Percentiles rank a stretch among this genome's conserved stretches.
Evolutionary conservation across 306 rosid species (phyloP).

Genomic region (Gastrolobium bilobum): DNA sequence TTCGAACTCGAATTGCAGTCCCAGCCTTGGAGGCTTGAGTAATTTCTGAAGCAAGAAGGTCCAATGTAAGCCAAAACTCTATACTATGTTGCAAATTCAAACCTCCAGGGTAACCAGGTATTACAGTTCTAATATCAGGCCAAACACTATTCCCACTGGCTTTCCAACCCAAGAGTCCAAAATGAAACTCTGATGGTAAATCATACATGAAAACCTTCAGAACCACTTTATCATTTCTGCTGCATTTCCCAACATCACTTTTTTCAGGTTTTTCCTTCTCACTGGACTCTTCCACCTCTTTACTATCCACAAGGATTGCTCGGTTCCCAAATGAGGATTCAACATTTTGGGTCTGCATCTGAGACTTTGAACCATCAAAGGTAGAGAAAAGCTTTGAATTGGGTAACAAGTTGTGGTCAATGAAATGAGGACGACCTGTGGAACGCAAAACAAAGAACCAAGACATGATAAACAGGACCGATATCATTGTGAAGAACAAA

Average conservation of each 20-base stretch:
- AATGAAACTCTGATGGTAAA: slow-evolving; percentile 73
- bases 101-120: slow-evolving; percentile 80
- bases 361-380: slow-evolving; percentile 33
- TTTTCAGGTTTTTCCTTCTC: slow-evolving; percentile 30
- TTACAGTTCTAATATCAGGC: slow-evolving; percentile 68
- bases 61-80: slow-evolving; percentile 84
- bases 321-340: slow-evolving; percentile 60
- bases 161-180: slow-evolving; percentile 74
- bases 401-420: slow-evolving; percentile 54
- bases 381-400: slow-evolving; percentile 52
- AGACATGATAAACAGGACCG: slow-evolving; percentile 62
- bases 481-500: slow-evolving; percentile 60
- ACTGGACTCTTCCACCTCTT: slow-evolving; percentile 40
- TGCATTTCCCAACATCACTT: slow-evolving; percentile 46
- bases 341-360: slow-evolving; percentile 25
- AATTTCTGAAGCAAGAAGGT: slow-evolving; percentile 78
- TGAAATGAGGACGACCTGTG: slow-evolving; percentile 44
- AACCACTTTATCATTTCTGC: slow-evolving; percentile 37
- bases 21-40: slow-evolving; percentile 54
- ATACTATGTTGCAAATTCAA: slow-evolving; percentile 86
- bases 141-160: slow-evolving; percentile 61
- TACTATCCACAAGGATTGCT: slow-evolving; percentile 58
- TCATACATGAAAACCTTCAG: slow-evolving; percentile 85
- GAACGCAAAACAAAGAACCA: slow-evolving; percentile 74
- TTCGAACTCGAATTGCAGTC: slow-evolving; percentile 64